Percentiles rank a stretch among this genome's conserved stretches.
Conservation (phyloP, 495 filamentous ascomycete genomes). For the Penicillium dipodomyicola region DNA sequence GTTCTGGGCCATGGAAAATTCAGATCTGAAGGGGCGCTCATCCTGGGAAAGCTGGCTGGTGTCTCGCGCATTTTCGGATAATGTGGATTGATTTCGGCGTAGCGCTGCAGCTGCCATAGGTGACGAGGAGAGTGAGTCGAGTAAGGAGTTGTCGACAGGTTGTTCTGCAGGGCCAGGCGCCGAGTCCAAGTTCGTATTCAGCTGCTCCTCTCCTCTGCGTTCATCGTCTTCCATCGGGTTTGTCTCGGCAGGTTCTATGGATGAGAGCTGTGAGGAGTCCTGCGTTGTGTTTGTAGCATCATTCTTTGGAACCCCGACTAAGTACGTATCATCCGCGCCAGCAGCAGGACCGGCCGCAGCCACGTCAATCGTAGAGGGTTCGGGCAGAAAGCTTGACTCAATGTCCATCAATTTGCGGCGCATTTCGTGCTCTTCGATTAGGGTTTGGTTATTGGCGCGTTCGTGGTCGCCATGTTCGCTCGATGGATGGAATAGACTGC, state of each 20-base stretch:
- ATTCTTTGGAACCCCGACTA: conserved; percentile 36
- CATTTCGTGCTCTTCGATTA: conserved; percentile 65
- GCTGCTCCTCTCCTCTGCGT: background rate
- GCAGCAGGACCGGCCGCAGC: conserved; percentile 23
- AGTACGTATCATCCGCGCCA: conserved; percentile 45
- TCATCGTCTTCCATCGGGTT: conserved; percentile 11
- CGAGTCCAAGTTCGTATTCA: conserved; percentile 2
- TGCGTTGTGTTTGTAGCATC: conserved; percentile 21
- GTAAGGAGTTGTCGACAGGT: conserved; percentile 46
- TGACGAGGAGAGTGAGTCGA: conserved; percentile 63
- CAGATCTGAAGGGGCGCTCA: conserved; percentile 27
- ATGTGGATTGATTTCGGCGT: conserved; percentile 36
- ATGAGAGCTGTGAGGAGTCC: conserved; percentile 29
- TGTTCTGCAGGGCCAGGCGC: background rate
- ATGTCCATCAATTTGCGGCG: conserved; percentile 73
- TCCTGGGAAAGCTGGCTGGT: conserved; percentile 27
- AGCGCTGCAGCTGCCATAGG: conserved; percentile 64
- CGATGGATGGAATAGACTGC: conserved; percentile 34
- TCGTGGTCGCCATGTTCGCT: conserved; percentile 44
- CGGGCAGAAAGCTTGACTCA: conserved; percentile 78
- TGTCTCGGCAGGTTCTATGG: conserved; percentile 28
- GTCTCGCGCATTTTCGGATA: conserved; percentile 21
- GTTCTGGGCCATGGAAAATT: conserved; percentile 22
- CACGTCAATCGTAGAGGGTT: conserved; percentile 48
- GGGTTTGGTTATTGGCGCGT: conserved; percentile 45